Base-by-base conservation (phyloP, 148 eudicot species). In the Limonium bicolor region DNA sequence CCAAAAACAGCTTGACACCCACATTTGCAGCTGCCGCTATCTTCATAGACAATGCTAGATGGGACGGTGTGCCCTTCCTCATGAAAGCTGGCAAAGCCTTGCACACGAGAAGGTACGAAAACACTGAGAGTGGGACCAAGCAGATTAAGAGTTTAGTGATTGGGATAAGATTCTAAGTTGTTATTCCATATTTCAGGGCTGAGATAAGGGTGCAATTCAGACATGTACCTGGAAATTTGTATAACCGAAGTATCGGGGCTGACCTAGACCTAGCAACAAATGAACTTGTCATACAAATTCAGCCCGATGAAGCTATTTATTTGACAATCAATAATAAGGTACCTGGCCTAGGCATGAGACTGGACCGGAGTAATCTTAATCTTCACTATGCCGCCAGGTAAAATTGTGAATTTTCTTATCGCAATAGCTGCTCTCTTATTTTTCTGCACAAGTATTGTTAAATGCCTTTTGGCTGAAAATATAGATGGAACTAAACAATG, bases 81-180 rank as follows among this genome's bases (percentile, higher is more conserved):
- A 84, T 88, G 97, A 88, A 88, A 57, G 97, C 97, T 48, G 97
- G 97, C 27, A 88, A 88, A 69, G 97, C 97, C 13, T 64, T 88
- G 34, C 75, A 88, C 59, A 72, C 54, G 40, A 75, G 73, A 71
- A 72, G 97, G 97, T 88, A 63, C 28, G 23, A 18, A 7, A 19
- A 20, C 2, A 4, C 25, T 25, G 2, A 20, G 20, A 27, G 24
- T 28, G 16, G n/a, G 22, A 20, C 14, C 13, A 40, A 1, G 44
- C 14, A 7, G 8, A 23, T 27, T 40, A 14, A 15, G 28, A 1
- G 10, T 19, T 8, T n/a, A 12, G 15, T 21, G 30, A 1, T 5
- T 13, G 16, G 13, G 18, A 3, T 41, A 41, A 21, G 2, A 41
- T 3, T 41, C 42, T 40, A 0, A 40, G 20, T 27, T 4, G 23